Evolutionary conservation across 2,329 filamentous ascomycete genomes (phyloP).

Genomic region (Pseudocercospora cruenta): DNA sequence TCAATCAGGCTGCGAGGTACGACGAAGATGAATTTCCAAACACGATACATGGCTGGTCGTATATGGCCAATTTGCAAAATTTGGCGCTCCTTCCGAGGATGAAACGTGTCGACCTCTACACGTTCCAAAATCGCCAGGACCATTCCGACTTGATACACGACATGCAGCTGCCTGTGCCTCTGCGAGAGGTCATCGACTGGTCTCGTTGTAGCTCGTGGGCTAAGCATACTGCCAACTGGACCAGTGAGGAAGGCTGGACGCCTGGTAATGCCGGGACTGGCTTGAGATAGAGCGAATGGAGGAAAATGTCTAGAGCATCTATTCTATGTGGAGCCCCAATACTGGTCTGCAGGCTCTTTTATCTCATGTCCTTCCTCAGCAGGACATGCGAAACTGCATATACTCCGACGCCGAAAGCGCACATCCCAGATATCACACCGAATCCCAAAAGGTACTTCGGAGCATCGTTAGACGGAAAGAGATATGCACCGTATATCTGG

Average conservation of each 20-base stretch:
- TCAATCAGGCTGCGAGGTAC: not conserved
- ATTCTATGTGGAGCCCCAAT: not conserved
- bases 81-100: not conserved
- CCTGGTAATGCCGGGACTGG: not conserved
- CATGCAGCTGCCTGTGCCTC: not conserved
- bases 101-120: not conserved
- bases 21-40: not conserved
- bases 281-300: not conserved
- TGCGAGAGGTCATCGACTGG: not conserved
- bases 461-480: conserved; percentile 37
- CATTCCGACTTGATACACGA: not conserved
- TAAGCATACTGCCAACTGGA: not conserved
- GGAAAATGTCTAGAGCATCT: not conserved
- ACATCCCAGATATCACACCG: conserved; percentile 53
- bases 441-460: conserved; percentile 41
- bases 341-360: not conserved
- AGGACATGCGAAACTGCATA: conserved; percentile 29
- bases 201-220: not conserved
- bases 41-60: not conserved
- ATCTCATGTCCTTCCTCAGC: conserved; percentile 21
- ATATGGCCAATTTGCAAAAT: not conserved
- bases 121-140: not conserved
- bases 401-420: conserved; percentile 29
- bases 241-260: not conserved
- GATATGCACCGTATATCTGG: conserved; percentile 45